A percentile compares a stretch with the other conserved stretches of the same genome.
These are phyloP conservation scores for Candida coleopterorum DNA, from an alignment of 805 yeast species.

Conservation along the genomic window DNA sequence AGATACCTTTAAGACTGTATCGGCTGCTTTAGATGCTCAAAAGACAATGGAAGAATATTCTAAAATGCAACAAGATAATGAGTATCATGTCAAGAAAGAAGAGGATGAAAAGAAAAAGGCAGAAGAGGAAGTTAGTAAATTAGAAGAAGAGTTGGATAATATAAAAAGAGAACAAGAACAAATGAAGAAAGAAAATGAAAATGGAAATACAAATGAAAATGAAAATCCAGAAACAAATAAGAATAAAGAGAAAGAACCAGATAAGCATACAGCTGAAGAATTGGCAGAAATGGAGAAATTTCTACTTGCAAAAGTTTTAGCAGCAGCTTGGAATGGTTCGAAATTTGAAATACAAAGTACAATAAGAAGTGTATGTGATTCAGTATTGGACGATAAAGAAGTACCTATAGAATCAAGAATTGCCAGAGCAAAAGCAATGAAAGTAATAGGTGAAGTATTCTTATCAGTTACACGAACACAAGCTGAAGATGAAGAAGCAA, in stretches of 20 bases:
- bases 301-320: conserved; percentile 71
- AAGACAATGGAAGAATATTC: conserved; percentile 69
- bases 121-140: conserved; percentile 11
- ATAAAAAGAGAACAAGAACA: conserved; percentile 16
- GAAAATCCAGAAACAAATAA: conserved; percentile 18
- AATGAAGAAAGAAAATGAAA: conserved; percentile 7
- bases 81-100: conserved; percentile 37
- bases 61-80: conserved; percentile 57
- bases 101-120: conserved; percentile 14
- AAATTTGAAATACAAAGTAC: conserved; percentile 74
- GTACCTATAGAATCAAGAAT: conserved; percentile 43
- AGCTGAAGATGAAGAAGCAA: conserved; percentile 70
- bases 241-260: conserved; percentile 22
- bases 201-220: conserved; percentile 11
- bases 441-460: conserved; percentile 61
- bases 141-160: conserved; percentile 17
- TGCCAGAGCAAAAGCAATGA: conserved; percentile 60
- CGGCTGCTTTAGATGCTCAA: conserved; percentile 76
- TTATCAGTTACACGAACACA: conserved; percentile 54
- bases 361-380: conserved; percentile 65
- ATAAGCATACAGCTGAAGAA: conserved; percentile 50
- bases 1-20: conserved; percentile 66
- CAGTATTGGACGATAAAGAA: conserved; percentile 53
- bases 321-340: conserved; percentile 84
- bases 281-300: conserved; percentile 68